Evolutionary conservation across 2,329 filamentous ascomycete genomes (phyloP).

Genomic region (Colletotrichum phormii): DNA sequence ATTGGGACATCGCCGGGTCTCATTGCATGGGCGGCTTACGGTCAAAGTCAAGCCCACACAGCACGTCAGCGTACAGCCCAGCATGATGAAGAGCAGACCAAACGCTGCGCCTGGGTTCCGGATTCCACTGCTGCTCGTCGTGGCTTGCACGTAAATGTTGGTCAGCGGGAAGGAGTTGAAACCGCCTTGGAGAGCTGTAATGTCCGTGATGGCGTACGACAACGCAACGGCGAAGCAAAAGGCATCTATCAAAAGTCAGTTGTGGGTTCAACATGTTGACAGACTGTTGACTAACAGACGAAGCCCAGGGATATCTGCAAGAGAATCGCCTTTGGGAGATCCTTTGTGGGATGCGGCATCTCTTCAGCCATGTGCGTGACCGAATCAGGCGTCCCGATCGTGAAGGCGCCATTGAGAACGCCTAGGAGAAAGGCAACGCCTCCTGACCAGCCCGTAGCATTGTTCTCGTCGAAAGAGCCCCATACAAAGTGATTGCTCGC

Average conservation of each 20-base stretch:
- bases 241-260: slow-evolving; percentile 62
- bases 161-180: slow-evolving; percentile 70
- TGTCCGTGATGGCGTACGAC: slow-evolving; percentile 67
- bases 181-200: slow-evolving; percentile 61
- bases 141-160: slow-evolving; percentile 71
- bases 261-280: slow-evolving; percentile 48
- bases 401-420: slow-evolving; percentile 75
- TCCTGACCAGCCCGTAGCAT: slow-evolving; percentile 63
- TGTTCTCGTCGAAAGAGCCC: slow-evolving; percentile 59
- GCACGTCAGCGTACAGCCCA: slow-evolving; percentile 62
- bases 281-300: slow-evolving; percentile 52
- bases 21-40: slow-evolving; percentile 18
- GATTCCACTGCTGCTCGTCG: slow-evolving; percentile 54
- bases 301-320: slow-evolving; percentile 60
- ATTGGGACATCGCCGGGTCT: not conserved
- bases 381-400: slow-evolving; percentile 73
- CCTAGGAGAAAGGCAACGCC: slow-evolving; percentile 75
- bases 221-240: slow-evolving; percentile 63
- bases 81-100: slow-evolving; percentile 68
- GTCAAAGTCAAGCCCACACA: slow-evolving; percentile 65
- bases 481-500: slow-evolving; percentile 66
- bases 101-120: slow-evolving; percentile 65
- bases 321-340: slow-evolving; percentile 63
- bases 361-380: slow-evolving; percentile 73
- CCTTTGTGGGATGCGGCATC: slow-evolving; percentile 58